These are phyloP conservation scores for Penicillium sp. DNA, from an alignment of 2,329 filamentous ascomycete species.

Conservation along the genomic window DNA sequence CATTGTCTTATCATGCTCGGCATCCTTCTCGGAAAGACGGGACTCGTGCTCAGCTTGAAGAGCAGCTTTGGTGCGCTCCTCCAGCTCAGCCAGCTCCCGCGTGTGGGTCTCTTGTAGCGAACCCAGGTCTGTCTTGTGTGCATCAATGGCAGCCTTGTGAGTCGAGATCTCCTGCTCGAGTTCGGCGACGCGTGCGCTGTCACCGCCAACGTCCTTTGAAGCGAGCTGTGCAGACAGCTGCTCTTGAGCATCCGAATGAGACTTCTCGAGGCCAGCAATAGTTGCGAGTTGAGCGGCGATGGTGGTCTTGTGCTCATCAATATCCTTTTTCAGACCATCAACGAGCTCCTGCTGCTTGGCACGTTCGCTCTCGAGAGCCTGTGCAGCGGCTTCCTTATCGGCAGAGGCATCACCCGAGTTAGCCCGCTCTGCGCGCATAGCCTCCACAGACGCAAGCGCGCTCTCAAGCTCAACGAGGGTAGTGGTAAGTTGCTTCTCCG, in stretches of 20 bases:
- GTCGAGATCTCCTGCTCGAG: slow-evolving; percentile 57
- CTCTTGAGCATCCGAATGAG: slow-evolving; percentile 63
- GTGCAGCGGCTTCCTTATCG: slow-evolving; percentile 42
- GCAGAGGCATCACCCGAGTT: slow-evolving; percentile 28
- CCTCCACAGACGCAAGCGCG: slow-evolving; percentile 56
- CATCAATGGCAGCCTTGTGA: slow-evolving; percentile 55
- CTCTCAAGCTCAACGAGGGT: slow-evolving; percentile 73
- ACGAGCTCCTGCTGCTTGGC: slow-evolving; percentile 61
- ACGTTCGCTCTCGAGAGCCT: slow-evolving; percentile 51
- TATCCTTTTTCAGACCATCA: slow-evolving; percentile 65
- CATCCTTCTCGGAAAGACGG: slow-evolving; percentile 52
- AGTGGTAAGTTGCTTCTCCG: slow-evolving; percentile 68
- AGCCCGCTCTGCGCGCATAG: slow-evolving; percentile 45
- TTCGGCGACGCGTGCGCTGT: slow-evolving; percentile 49
- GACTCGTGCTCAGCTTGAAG: slow-evolving; percentile 38
- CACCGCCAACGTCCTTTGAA: slow-evolving; percentile 56
- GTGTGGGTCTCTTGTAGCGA: slow-evolving; percentile 55
- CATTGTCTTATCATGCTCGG: slow-evolving; percentile 59
- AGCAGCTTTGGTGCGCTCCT: slow-evolving; percentile 37
- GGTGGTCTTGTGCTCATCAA: slow-evolving; percentile 76
- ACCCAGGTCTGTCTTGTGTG: slow-evolving; percentile 54
- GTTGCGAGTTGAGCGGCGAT: slow-evolving; percentile 67
- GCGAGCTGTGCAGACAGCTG: slow-evolving; percentile 67
- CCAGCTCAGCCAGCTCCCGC: slow-evolving; percentile 41
- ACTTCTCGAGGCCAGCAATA: slow-evolving; percentile 71